A percentile compares a stretch with the other conserved stretches of the same genome.
These are phyloP conservation scores for Tuber microsphaerosporum DNA, from an alignment of 495 filamentous ascomycete genomes.

Conservation along the genomic window DNA sequence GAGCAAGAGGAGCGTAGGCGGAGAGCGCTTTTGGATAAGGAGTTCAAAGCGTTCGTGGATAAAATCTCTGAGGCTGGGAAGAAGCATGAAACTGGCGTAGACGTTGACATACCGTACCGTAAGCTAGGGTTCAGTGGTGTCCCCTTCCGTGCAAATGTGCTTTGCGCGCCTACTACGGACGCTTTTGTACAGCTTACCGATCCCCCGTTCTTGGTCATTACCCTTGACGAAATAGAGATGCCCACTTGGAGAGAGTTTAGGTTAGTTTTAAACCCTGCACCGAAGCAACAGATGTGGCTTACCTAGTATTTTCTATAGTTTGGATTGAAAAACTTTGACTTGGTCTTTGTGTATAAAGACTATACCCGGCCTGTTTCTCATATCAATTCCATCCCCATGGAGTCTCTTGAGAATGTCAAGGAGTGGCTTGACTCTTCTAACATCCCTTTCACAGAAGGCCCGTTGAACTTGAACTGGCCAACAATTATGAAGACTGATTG, in stretches of 20 bases:
- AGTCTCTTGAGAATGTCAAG: constrained; percentile 87
- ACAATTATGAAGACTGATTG: constrained; percentile 97
- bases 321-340: constrained; percentile 97
- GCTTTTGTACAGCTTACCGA: constrained; percentile 97
- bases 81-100: constrained; percentile 62
- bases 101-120: constrained; percentile 92
- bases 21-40: constrained; percentile 80
- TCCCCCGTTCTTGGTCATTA: constrained; percentile 90
- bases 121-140: constrained; percentile 97
- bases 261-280: constrained; percentile 40
- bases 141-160: constrained; percentile 86
- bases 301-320: constrained; percentile 50
- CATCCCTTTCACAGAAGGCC: constrained; percentile 88
- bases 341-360: constrained; percentile 96
- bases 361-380: constrained; percentile 79
- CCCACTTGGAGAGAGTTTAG: constrained; percentile 92
- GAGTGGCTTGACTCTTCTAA: constrained; percentile 96
- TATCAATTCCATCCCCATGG: constrained; percentile 97
- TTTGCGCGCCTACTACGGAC: constrained; percentile 92
- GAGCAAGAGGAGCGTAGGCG: constrained; percentile 94
- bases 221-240: constrained; percentile 93
- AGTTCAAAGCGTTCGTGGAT: constrained; percentile 95
- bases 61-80: constrained; percentile 91
- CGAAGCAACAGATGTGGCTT: constrained; percentile 7
- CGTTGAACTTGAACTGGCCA: constrained; percentile 94